phyloP scores from a whole-genome alignment of 495 filamentous ascomycete species.

The Xylaria telfairii region DNA sequence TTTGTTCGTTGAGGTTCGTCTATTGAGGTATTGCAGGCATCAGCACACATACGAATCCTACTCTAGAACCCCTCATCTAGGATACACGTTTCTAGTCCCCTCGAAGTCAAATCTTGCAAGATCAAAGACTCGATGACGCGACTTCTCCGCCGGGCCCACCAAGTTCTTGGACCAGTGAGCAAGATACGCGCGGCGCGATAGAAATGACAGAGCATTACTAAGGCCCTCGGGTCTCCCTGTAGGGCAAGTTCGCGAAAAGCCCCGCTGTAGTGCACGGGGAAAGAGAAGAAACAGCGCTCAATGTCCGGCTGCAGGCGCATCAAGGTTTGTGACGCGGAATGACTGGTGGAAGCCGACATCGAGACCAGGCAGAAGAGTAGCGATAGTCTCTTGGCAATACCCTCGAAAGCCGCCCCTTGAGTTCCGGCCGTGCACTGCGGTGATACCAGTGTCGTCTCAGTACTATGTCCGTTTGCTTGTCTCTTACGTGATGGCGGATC shows the following conservation, averaged over 20 bases:
- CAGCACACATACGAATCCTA: not conserved
- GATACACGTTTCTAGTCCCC: slow-evolving; percentile 25
- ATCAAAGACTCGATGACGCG: slow-evolving; percentile 29
- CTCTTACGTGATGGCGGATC: not conserved
- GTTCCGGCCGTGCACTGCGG: not conserved
- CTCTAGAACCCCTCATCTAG: not conserved
- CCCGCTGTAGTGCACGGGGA: slow-evolving; percentile 38
- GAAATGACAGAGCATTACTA: slow-evolving; percentile 37
- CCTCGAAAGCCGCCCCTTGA: not conserved
- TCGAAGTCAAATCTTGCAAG: slow-evolving; percentile 24
- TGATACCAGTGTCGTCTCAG: not conserved
- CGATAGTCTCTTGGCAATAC: slow-evolving; percentile 15
- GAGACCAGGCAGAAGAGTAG: slow-evolving; percentile 21
- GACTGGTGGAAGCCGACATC: slow-evolving; percentile 4
- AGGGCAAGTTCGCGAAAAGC: slow-evolving; percentile 33
- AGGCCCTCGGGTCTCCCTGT: slow-evolving; percentile 32
- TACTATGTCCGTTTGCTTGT: not conserved
- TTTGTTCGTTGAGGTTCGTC: not conserved
- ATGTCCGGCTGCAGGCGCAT: slow-evolving; percentile 14
- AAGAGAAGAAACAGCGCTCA: slow-evolving; percentile 36
- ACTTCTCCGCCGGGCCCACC: slow-evolving; percentile 34
- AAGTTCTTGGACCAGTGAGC: slow-evolving; percentile 27
- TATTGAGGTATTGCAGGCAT: not conserved
- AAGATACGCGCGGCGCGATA: slow-evolving; percentile 31
- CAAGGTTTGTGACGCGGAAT: not conserved